Conservation (phyloP, 257 asterid species). For the Craterostigma plantagineum region DNA sequence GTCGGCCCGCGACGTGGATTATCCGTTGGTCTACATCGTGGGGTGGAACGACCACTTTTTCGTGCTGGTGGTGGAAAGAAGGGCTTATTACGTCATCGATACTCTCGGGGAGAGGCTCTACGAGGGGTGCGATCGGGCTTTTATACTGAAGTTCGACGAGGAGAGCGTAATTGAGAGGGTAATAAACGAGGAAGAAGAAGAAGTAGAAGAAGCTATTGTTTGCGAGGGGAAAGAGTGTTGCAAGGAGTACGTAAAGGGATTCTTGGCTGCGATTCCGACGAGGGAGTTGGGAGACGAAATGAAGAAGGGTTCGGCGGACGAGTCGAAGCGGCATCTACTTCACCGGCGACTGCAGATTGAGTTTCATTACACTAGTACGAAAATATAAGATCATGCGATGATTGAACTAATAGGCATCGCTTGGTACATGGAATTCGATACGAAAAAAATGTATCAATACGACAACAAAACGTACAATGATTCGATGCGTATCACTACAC, state of each 20-base stretch:
- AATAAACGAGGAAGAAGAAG: too few species aligned
- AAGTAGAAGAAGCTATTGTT: constrained; percentile 17
- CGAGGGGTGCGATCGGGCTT: constrained; percentile 82
- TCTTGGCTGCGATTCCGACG: constrained; percentile 51
- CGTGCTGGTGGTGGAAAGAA: constrained; percentile 45
- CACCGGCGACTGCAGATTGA: constrained; percentile 59
- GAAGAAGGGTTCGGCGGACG: constrained; percentile 29
- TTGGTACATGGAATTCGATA: too few species aligned
- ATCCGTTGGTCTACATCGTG: constrained; percentile 48
- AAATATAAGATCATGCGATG: too few species aligned
- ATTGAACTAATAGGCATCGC: too few species aligned
- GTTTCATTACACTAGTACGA: constrained; percentile 55
- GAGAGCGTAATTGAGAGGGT: constrained; percentile 17
- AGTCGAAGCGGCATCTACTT: constrained; percentile 35
- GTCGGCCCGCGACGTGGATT: too few species aligned
- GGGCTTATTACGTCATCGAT: constrained; percentile 59
- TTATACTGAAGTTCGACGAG: constrained; percentile 49
- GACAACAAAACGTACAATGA: too few species aligned
- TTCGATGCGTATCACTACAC: too few species aligned
- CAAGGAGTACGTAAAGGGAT: constrained; percentile 50
- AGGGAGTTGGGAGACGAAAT: constrained; percentile 41
- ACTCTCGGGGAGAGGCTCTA: constrained; percentile 77
- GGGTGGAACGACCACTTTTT: constrained; percentile 91
- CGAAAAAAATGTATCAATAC: too few species aligned
- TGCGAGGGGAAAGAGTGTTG: constrained; percentile 46